Evolutionary conservation across 495 filamentous ascomycete species (phyloP), one percentile per base, ranked within the genome.

Genomic region (Lindgomyces ingoldianus): DNA sequence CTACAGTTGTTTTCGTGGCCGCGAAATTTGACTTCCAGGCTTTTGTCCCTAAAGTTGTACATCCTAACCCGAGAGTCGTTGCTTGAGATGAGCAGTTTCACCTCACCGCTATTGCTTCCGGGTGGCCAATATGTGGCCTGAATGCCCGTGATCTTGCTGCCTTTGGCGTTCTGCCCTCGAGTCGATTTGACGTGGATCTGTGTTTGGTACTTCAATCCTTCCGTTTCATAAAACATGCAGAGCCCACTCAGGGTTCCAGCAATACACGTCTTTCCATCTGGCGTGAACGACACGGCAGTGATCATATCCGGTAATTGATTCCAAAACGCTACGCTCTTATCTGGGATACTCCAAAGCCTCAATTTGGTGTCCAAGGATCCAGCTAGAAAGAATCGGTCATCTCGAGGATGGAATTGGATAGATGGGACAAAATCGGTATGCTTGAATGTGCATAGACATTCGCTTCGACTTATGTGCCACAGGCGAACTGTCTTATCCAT

Each of bases 401-500:
- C 94, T 1, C 83, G 84, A 0, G 94, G 94, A 74, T 99, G 94
- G 69, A 99, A 99, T 39, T 90, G 89, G 29, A 99, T 90, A 8
- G 91, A 89, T 0, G 93, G 96, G 49, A 98, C 93, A 71, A 96
- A 96, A 73, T 99, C 94, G 68, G 87, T 93, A 74, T 99, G 94
- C 72, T 94, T 92, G 75, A 99, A 99, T 30, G 90, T 92, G 73
- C 91, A 96, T 3, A 99, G 81, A 70, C 92, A 96, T 73, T 98
- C 93, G 1, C 81, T 72, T 48, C 93, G 81, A 72, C 84, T 92
- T 42, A 93, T 80, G 76, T 98, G 94, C 94, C 94, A 99, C 51
- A 99, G 77, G 16, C 92, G 83, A 24, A 99, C 95, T 2, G 94
- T 98, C 77, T 96, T 97, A 74, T 99, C 94, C 91, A 96, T 98